phyloP scores from a whole-genome alignment of 129 eudicot species.

The Helichrysum umbraculigerum region DNA sequence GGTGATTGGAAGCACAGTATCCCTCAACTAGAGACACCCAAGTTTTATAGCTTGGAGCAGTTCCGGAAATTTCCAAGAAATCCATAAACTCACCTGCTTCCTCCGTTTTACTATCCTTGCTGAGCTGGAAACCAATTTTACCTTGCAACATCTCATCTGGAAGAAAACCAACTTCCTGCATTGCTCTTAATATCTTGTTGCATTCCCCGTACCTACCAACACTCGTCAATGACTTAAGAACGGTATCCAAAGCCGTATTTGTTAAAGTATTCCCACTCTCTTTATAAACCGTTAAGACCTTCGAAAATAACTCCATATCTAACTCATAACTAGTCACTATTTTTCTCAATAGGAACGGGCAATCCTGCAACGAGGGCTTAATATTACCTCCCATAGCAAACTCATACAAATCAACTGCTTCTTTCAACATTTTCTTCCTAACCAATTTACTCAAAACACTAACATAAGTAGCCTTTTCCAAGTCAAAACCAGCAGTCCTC shows the following conservation, averaged over 20 bases:
- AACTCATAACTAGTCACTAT: slow-evolving; percentile 52
- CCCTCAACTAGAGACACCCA: slow-evolving; percentile 69
- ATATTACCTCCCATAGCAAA: slow-evolving; percentile 58
- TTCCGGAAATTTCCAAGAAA: slow-evolving; percentile 35
- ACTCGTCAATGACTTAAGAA: slow-evolving; percentile 76
- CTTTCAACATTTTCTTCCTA: slow-evolving; percentile 57
- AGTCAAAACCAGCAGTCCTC: slow-evolving; percentile 52
- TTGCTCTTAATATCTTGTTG: slow-evolving; percentile 61
- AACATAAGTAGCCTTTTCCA: slow-evolving; percentile 51
- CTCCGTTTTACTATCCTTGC: slow-evolving; percentile 42
- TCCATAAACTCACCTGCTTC: slow-evolving; percentile 57
- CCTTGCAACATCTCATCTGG: slow-evolving; percentile 40
- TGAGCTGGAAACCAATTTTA: slow-evolving; percentile 60
- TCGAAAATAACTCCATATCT: slow-evolving; percentile 63
- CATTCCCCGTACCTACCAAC: slow-evolving; percentile 61
- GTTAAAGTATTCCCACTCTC: slow-evolving; percentile 53
- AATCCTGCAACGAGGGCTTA: slow-evolving; percentile 60
- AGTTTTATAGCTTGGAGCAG: slow-evolving; percentile 34
- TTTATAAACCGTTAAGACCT: slow-evolving; percentile 51
- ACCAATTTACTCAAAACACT: slow-evolving; percentile 42
- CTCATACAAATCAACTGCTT: slow-evolving; percentile 70
- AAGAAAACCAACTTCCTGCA: slow-evolving; percentile 62
- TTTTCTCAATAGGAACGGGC: slow-evolving; percentile 67
- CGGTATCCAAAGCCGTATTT: slow-evolving; percentile 41
- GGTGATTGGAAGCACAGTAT: slow-evolving; percentile 54